These are phyloP conservation scores for Fusarium multiceps DNA, from an alignment of 2,329 filamentous ascomycete genomes.

Conservation along the genomic window DNA sequence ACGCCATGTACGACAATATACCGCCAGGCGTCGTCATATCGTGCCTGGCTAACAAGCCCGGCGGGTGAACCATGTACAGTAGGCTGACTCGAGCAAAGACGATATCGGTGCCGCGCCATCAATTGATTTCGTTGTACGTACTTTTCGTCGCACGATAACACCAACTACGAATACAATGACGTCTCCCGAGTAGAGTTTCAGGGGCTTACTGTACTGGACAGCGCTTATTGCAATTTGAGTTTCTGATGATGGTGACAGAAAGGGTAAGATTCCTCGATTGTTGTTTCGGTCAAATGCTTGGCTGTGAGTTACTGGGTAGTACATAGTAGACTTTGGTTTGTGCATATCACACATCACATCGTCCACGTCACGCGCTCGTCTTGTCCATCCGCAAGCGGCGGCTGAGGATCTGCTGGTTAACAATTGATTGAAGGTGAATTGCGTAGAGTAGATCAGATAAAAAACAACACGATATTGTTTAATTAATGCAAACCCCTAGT, in stretches of 20 bases:
- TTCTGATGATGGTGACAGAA: neutral
- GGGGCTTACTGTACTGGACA: conserved; percentile 4
- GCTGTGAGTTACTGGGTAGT: neutral
- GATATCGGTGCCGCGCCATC: conserved; percentile 20
- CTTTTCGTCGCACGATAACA: neutral
- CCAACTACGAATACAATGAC: conserved; percentile 24
- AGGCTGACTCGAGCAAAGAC: conserved; percentile 30
- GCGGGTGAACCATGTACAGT: conserved; percentile 2
- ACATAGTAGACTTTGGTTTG: neutral
- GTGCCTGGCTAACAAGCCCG: conserved; percentile 24
- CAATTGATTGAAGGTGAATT: neutral
- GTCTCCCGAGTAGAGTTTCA: conserved; percentile 25
- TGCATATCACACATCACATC: conserved; percentile 33
- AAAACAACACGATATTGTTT: neutral
- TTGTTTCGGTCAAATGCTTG: conserved; percentile 3
- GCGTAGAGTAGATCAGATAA: neutral
- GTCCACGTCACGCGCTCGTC: conserved; percentile 12
- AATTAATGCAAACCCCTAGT: neutral
- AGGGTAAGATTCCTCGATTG: neutral
- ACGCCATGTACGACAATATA: conserved; percentile 12
- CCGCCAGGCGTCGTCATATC: conserved; percentile 26
- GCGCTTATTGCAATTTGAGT: conserved; percentile 14
- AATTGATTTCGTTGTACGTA: neutral
- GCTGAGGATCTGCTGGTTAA: neutral
- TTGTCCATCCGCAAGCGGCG: conserved; percentile 31